Base-by-base conservation (phyloP, 768 basidiomycete genomes). In the Butyriboletus loyo region DNA sequence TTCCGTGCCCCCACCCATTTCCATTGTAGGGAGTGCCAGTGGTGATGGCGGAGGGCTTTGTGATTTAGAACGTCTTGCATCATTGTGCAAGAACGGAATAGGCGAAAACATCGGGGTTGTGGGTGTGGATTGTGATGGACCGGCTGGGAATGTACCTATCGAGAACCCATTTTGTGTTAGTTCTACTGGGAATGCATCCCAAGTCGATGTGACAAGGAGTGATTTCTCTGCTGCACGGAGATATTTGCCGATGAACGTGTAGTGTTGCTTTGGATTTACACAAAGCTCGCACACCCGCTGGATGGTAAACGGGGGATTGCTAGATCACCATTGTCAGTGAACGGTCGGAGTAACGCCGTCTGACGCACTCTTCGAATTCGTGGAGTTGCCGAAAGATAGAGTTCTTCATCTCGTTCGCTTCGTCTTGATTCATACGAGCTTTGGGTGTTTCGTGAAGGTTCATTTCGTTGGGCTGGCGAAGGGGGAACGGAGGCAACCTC, bases 211-310 rank as follows among this genome's bases (percentile, higher is more conserved):
- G 45, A 96, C 91, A 21, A 90, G 84, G 21, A 92, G 73, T 13
- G 87, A 76, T 64, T 86, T 88, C 63, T 92, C 89, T 13, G 95
- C 74, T 2, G 92, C 92, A 3, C 92, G 87, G 35, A 93, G 79
- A 66, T 92, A 95, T 71, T 95, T 96, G 39, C 92, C 89, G 15
- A 90, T 73, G 27, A 81, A 79, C 40, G 76, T 83, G 77, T 95
- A 94, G 59, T 91, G 80, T 41, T 78, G 74, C 57, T 75, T 77
- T 5, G 92, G 91, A 37, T 78, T 69, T 13, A 87, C 59, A 57
- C 85, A 84, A 24, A 96, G 83, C 64, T 95, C 92, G 65, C 89
- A 90, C 13, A 94, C 73, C 39, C 92, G 84, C 69, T 96, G 93
- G 49, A 95, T 87, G 9, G 92, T 94, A 67, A 95, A 96, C 2